Evolutionary conservation across 768 basidiomycete species (phyloP).

Genomic region (Russula brevipes): DNA sequence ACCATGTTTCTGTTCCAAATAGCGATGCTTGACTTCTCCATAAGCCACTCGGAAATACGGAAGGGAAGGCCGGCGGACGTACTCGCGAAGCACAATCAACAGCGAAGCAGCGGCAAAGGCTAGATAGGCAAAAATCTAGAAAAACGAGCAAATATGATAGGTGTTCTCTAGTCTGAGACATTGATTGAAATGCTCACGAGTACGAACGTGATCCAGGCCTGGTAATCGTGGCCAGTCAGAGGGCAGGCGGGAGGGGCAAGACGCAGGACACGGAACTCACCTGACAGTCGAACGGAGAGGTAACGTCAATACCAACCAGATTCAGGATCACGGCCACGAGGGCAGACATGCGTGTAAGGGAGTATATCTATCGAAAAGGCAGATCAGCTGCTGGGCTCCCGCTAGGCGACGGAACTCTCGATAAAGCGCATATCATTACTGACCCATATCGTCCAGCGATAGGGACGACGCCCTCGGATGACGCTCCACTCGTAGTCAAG

Average conservation of each 20-base stretch:
- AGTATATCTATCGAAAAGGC: conserved; percentile 12
- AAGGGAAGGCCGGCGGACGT: background rate
- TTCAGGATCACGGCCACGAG: background rate
- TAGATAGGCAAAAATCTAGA: background rate
- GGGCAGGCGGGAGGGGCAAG: background rate
- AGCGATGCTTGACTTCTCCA: background rate
- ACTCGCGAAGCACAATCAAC: conserved; percentile 12
- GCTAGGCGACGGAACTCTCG: background rate
- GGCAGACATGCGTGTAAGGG: conserved; percentile 1
- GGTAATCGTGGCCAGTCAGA: background rate
- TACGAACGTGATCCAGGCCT: background rate
- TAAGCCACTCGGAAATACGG: background rate
- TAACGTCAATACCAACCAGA: background rate
- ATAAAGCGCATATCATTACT: background rate
- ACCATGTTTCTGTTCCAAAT: conserved; percentile 5
- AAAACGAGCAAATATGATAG: background rate
- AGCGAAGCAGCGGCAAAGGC: background rate
- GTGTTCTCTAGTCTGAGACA: background rate
- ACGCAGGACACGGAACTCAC: background rate
- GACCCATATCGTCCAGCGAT: conserved; percentile 16
- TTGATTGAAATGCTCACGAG: background rate
- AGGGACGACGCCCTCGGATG: background rate
- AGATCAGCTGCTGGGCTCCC: background rate
- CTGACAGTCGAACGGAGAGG: conserved; percentile 9
- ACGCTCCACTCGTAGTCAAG: background rate